phyloP scores from a whole-genome alignment of 2,329 filamentous ascomycete genomes.

The Botryotinia globosa region DNA sequence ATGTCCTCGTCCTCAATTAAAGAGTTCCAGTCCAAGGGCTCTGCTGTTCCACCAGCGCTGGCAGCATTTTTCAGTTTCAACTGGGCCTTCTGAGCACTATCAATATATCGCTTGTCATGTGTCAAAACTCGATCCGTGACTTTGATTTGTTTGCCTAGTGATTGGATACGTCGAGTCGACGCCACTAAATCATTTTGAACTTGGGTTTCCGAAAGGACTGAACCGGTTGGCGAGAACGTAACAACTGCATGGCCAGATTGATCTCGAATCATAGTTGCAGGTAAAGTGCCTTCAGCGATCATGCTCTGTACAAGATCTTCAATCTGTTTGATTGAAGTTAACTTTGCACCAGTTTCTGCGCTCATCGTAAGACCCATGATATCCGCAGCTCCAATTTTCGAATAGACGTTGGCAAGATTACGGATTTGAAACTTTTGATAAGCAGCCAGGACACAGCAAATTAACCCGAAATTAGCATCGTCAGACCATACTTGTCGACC shows the following conservation, averaged over 20 bases:
- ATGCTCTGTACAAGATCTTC: constrained; percentile 51
- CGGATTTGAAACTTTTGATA: constrained; percentile 75
- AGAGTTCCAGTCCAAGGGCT: constrained; percentile 32
- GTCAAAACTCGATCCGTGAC: constrained; percentile 54
- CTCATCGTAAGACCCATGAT: constrained; percentile 51
- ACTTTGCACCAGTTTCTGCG: constrained; percentile 49
- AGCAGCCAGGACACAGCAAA: constrained; percentile 65
- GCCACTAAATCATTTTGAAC: constrained; percentile 49
- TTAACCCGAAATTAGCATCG: constrained; percentile 71
- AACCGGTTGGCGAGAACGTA: constrained; percentile 47
- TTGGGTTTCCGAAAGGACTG: constrained; percentile 49
- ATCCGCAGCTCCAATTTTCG: constrained; percentile 54
- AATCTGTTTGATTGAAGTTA: constrained; percentile 45
- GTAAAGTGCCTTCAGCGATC: constrained; percentile 53
- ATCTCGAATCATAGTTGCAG: constrained; percentile 47
- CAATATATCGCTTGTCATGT: constrained; percentile 56
- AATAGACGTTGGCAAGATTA: constrained; percentile 70
- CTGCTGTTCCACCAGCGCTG: constrained; percentile 18
- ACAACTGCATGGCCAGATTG: constrained; percentile 46
- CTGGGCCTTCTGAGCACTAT: constrained; percentile 45
- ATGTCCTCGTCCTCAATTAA: constrained; percentile 37
- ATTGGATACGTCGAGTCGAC: constrained; percentile 45
- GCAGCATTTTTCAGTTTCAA: constrained; percentile 43
- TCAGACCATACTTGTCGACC: constrained; percentile 60
- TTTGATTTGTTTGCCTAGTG: constrained; percentile 48